Conservation (phyloP, 208 protist genomes). For the Trypanosomatidae sp. region DNA sequence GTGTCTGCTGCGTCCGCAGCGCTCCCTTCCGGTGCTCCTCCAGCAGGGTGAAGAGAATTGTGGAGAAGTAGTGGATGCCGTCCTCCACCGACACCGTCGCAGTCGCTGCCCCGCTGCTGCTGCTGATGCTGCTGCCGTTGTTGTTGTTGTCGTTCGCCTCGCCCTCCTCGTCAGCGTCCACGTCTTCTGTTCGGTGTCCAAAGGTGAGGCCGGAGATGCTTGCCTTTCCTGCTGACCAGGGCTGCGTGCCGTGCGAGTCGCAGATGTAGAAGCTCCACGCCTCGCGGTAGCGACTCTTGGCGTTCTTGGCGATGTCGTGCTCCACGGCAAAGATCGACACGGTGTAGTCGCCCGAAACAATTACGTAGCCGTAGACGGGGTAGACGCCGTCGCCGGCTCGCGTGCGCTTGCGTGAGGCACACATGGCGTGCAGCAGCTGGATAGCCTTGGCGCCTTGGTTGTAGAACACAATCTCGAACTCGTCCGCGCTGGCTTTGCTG, state of each 20-base stretch:
- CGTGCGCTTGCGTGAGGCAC: conserved; percentile 21
- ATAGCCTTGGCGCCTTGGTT: conserved; percentile 55
- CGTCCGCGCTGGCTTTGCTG: conserved; percentile 52
- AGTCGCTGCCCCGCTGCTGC: neutral
- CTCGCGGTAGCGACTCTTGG: conserved; percentile 35
- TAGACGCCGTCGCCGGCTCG: conserved; percentile 9
- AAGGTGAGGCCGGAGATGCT: conserved; percentile 71
- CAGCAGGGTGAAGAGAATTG: conserved; percentile 80
- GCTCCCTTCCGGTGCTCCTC: conserved; percentile 67
- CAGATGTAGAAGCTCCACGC: conserved; percentile 85
- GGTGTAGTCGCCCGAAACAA: conserved; percentile 89
- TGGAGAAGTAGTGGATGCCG: conserved; percentile 79
- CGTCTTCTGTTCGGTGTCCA: conserved; percentile 19
- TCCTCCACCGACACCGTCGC: conserved; percentile 34
- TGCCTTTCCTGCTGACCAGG: conserved; percentile 80
- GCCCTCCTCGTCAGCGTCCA: conserved; percentile 4
- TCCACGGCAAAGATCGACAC: conserved; percentile 77
- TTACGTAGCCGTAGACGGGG: conserved; percentile 82
- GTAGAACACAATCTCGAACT: conserved; percentile 87
- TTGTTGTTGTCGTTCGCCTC: too few species aligned
- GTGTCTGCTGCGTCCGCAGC: conserved; percentile 26
- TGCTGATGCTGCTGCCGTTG: too few species aligned
- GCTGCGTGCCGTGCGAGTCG: conserved; percentile 88
- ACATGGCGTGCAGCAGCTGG: conserved; percentile 63
- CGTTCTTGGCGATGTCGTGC: conserved; percentile 39